Base-by-base conservation (phyloP, 2,329 filamentous ascomycete genomes). In the Dactylellina haptotyla region DNA sequence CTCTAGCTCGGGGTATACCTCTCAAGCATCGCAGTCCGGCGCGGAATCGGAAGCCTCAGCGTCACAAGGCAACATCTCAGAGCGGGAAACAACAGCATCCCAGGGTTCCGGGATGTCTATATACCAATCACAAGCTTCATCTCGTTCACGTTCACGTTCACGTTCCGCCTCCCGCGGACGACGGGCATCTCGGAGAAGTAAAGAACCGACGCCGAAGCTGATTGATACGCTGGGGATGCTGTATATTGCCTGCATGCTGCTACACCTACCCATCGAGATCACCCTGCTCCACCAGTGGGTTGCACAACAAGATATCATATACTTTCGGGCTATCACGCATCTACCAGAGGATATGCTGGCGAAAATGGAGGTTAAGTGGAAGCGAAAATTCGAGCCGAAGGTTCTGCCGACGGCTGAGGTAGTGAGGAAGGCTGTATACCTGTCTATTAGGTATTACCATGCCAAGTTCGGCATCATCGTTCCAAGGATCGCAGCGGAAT, bases 221-320 rank as follows among this genome's bases (percentile, higher is more conserved):
- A 82, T 91, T 43, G 93, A 97, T 76, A 90, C 89, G 0, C 81
- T 98, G 58, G 88, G 85, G 1, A 80, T 97, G 9, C 93, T 91
- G 79, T 97, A 97, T 81, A 81, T 97, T 32, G 93, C 88, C 1
- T 88, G 88, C 37, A 78, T 95, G 48, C 83, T 97, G 25, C 83
- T 97, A 76, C 87, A 90, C 64, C 83, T 95, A 64, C 92, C 93
- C 0, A 84, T 91, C n/a, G 87, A 88, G 20, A 82, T 94, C 5
- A 89, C 88, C 9, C 91, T 96, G 75, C 81, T 98, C 10, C 85
- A 85, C 61, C 82, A 83, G 46, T 96, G 91, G 88, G 87, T 87
- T 14, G 86, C 85, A 51, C 83, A 83, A 66, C 88, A 89, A 50
- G 86, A 90, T 63, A 84, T 98, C 25, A 85, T 90, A 0, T 98